A percentile compares a stretch with the other conserved stretches of the same genome.
Conservation (phyloP, 2,329 filamentous ascomycete genomes). For the Cladorrhinum sp. region DNA sequence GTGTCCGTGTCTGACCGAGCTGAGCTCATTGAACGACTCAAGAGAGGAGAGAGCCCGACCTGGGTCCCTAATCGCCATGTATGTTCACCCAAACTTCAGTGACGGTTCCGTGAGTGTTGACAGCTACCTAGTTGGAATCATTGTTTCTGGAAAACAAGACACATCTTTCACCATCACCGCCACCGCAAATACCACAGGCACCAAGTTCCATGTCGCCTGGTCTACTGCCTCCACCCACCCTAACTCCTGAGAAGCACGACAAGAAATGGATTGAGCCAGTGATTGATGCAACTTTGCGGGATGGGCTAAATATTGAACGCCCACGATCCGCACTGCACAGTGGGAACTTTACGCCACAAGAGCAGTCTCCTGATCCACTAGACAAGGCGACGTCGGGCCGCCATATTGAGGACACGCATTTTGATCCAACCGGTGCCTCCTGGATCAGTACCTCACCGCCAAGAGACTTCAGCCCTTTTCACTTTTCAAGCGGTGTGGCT, state of each 20-base stretch:
- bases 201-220: slow-evolving; percentile 37
- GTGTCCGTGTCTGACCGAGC: slow-evolving; percentile 58
- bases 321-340: slow-evolving; percentile 74
- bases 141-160: slow-evolving; percentile 37
- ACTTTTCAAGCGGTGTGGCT: slow-evolving; percentile 38
- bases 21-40: slow-evolving; percentile 80
- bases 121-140: slow-evolving; percentile 40
- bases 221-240: slow-evolving; percentile 46
- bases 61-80: slow-evolving; percentile 68
- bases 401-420: slow-evolving; percentile 10
- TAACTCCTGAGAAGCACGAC: slow-evolving; percentile 46
- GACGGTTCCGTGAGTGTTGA: slow-evolving; percentile 11
- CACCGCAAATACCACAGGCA: slow-evolving; percentile 36
- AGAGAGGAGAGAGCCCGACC: slow-evolving; percentile 71
- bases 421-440: slow-evolving; percentile 25
- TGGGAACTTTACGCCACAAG: slow-evolving; percentile 60
- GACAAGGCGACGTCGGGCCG: slow-evolving; percentile 20
- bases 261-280: slow-evolving; percentile 32
- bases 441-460: slow-evolving; percentile 60
- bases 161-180: slow-evolving; percentile 27
- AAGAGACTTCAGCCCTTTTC: slow-evolving; percentile 47
- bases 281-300: slow-evolving; percentile 44
- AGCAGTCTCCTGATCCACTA: slow-evolving; percentile 27
- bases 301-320: slow-evolving; percentile 68
- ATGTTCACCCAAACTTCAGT: slow-evolving; percentile 27